A percentile compares a stretch with the other conserved stretches of the same genome.
Evolutionary conservation across 179 eudicot genomes (phyloP).

Genomic region (Carnegiea gigantea): DNA sequence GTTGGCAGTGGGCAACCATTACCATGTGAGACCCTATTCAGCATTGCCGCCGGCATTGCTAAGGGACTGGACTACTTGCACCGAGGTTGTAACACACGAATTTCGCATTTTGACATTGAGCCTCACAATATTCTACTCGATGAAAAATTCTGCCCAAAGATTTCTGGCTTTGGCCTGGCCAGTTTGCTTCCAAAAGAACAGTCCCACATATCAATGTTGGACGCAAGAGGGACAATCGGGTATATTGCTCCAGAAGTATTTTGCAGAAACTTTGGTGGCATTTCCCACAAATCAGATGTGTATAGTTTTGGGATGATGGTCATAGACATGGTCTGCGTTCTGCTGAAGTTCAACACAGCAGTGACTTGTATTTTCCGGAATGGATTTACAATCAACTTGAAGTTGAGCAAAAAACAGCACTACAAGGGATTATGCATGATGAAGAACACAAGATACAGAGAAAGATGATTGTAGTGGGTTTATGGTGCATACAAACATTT

Average conservation of each 20-base stretch:
- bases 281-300: conserved; percentile 34
- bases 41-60: conserved; percentile 31
- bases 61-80: conserved; percentile 34
- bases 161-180: conserved; percentile 45
- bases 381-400: conserved; percentile 27
- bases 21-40: conserved; percentile 9
- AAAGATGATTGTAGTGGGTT: conserved; percentile 32
- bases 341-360: neutral
- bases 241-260: conserved; percentile 43
- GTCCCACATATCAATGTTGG: conserved; percentile 17
- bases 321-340: conserved; percentile 28
- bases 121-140: conserved; percentile 41
- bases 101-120: conserved; percentile 36
- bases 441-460: conserved; percentile 13
- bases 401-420: neutral
- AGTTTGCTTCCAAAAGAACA: conserved; percentile 21
- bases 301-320: conserved; percentile 39
- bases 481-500: conserved; percentile 38
- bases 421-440: neutral
- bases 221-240: conserved; percentile 35
- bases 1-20: neutral
- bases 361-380: conserved; percentile 25
- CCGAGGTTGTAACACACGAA: conserved; percentile 32
- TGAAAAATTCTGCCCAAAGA: conserved; percentile 34
- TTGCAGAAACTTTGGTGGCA: conserved; percentile 24